Evolutionary conservation across 192 early-diverging fungal species (phyloP).

Genomic region (Gorgonomyces haynaldii): DNA sequence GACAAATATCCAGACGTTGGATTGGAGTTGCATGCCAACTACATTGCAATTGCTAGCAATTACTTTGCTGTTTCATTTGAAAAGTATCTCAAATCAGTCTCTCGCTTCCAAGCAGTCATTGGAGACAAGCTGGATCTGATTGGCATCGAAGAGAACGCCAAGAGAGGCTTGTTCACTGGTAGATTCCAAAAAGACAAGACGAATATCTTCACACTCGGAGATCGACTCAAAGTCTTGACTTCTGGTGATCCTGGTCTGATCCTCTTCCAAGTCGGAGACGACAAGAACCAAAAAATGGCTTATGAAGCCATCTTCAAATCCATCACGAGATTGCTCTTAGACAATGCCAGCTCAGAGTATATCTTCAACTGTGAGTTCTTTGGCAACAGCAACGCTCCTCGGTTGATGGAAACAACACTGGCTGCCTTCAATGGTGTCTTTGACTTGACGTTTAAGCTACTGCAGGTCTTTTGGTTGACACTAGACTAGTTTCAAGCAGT

Average conservation of each 20-base stretch:
- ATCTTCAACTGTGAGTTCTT: conserved; percentile 89
- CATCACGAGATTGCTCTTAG: conserved; percentile 78
- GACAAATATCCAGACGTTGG: conserved; percentile 81
- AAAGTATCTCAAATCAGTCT: conserved; percentile 63
- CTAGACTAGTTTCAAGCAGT: conserved; percentile 25
- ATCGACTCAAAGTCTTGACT: conserved; percentile 66
- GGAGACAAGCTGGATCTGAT: conserved; percentile 79
- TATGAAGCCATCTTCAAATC: conserved; percentile 87
- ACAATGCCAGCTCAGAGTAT: conserved; percentile 93
- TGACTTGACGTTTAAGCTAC: conserved; percentile 65
- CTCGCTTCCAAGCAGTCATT: conserved; percentile 61
- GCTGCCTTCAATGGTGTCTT: conserved; percentile 78
- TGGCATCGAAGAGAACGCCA: conserved; percentile 68
- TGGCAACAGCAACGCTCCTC: conserved; percentile 37
- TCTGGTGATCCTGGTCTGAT: conserved; percentile 76
- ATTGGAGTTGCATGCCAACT: conserved; percentile 72
- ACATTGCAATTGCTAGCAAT: conserved; percentile 70
- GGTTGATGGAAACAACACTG: conserved; percentile 9
- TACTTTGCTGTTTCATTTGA: conserved; percentile 90
- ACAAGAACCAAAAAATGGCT: conserved; percentile 60
- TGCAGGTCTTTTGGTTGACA: conserved; percentile 36
- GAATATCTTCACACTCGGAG: conserved; percentile 75
- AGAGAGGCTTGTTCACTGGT: conserved; percentile 35
- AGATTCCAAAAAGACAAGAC: conserved; percentile 59
- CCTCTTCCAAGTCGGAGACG: conserved; percentile 65